Conservation (phyloP, 2,329 filamentous ascomycete genomes). For the Calonectria fujianensis region DNA sequence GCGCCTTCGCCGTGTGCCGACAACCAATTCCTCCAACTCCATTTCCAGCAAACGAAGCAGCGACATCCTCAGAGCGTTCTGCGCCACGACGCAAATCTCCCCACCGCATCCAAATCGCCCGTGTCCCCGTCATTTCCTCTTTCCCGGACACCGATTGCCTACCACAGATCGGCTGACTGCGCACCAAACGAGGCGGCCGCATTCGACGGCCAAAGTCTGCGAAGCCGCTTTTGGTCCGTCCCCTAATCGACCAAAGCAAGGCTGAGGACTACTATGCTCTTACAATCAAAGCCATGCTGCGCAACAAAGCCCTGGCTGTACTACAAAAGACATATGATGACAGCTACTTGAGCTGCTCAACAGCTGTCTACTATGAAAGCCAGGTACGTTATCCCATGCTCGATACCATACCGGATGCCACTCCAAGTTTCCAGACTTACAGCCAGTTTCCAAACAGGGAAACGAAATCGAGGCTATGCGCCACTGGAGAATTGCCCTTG, state of each 20-base stretch:
- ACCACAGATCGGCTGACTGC: slow-evolving; percentile 21
- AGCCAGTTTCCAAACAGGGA: slow-evolving; percentile 77
- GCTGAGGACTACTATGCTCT: slow-evolving; percentile 56
- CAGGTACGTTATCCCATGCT: slow-evolving; percentile 74
- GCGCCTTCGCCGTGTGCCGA: slow-evolving; percentile 39
- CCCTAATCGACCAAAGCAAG: slow-evolving; percentile 40
- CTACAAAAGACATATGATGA: slow-evolving; percentile 99
- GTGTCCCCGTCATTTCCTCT: background rate
- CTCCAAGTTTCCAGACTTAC: slow-evolving; percentile 35
- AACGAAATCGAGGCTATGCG: slow-evolving; percentile 93
- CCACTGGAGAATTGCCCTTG: slow-evolving; percentile 91
- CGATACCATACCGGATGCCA: slow-evolving; percentile 1
- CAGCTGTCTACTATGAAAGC: slow-evolving; percentile 95
- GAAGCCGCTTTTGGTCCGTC: slow-evolving; percentile 24
- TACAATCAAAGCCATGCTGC: slow-evolving; percentile 68
- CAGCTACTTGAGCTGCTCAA: slow-evolving; percentile 95
- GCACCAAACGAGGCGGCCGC: slow-evolving; percentile 29
- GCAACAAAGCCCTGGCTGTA: slow-evolving; percentile 76
- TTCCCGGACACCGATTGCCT: slow-evolving; percentile 25
- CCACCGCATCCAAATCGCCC: background rate
- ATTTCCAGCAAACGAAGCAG: slow-evolving; percentile 36
- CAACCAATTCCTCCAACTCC: slow-evolving; percentile 47
- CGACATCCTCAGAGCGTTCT: slow-evolving; percentile 25
- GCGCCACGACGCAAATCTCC: slow-evolving; percentile 23
- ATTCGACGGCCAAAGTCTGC: slow-evolving; percentile 19